A percentile compares a stretch with the other conserved stretches of the same genome.
These are phyloP conservation scores for Lachnellula subtilissima DNA, from an alignment of 2,329 filamentous ascomycete genomes.

Conservation along the genomic window DNA sequence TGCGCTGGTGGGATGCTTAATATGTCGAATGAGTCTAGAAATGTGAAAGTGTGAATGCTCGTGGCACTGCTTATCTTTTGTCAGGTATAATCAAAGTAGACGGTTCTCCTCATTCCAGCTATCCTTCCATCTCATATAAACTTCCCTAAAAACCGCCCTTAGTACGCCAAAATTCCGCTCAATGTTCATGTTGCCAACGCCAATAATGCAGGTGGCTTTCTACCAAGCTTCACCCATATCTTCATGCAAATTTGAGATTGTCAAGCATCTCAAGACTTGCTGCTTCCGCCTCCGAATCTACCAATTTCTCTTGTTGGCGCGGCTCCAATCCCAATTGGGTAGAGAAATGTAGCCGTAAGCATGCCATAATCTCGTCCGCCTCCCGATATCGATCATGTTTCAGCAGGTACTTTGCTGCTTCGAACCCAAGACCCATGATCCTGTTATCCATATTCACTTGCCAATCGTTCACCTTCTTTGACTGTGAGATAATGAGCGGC, in stretches of 20 bases:
- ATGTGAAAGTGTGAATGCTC: background rate
- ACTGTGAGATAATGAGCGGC: background rate
- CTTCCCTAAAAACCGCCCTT: background rate
- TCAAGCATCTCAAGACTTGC: slow-evolving; percentile 25
- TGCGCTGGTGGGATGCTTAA: background rate
- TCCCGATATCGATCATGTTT: slow-evolving; percentile 19
- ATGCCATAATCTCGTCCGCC: slow-evolving; percentile 26
- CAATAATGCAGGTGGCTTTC: background rate
- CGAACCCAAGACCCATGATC: slow-evolving; percentile 19
- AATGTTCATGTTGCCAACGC: background rate
- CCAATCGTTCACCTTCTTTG: background rate
- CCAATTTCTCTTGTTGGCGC: slow-evolving; percentile 12
- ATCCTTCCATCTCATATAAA: background rate
- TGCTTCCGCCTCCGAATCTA: slow-evolving; percentile 22
- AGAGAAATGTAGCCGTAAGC: slow-evolving; percentile 21
- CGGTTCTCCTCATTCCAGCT: background rate
- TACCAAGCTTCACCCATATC: background rate
- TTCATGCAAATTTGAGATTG: slow-evolving; percentile 14
- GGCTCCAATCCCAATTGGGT: slow-evolving; percentile 14
- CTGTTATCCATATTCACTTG: background rate
- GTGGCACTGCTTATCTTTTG: background rate
- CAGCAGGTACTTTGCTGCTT: slow-evolving; percentile 24
- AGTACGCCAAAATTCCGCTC: background rate
- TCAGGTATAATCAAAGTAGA: background rate
- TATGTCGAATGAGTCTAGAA: background rate